Percentiles rank a stretch among this genome's conserved stretches.
Conservation (phyloP, 1,284 basidiomycete species). For the Cutaneotrichosporon sp. region DNA sequence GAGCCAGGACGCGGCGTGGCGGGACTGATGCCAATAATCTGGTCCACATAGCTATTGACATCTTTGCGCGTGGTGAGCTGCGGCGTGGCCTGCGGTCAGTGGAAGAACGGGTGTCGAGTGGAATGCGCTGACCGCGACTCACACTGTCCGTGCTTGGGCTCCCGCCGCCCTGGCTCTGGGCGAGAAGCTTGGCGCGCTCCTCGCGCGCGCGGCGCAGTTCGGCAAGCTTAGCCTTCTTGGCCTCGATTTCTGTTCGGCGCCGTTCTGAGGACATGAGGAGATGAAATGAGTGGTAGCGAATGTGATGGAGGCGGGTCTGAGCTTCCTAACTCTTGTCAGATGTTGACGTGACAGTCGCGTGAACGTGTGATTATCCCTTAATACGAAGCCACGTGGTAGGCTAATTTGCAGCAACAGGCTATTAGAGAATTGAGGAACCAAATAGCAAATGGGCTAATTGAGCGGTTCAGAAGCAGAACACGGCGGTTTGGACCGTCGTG, state of each 20-base stretch:
- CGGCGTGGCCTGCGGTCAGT: constrained; percentile 14
- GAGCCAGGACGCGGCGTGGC: constrained; percentile 37
- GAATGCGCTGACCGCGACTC: too few species aligned
- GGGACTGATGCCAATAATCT: constrained; percentile 52
- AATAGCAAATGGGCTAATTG: too few species aligned
- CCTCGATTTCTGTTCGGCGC: constrained; percentile 78
- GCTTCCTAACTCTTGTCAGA: not conserved
- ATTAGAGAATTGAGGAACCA: too few species aligned
- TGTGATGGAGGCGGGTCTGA: not conserved
- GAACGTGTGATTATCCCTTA: too few species aligned
- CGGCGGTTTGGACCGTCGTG: too few species aligned
- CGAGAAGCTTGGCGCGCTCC: constrained; percentile 36
- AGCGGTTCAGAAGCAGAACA: too few species aligned
- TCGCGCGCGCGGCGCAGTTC: constrained; percentile 53
- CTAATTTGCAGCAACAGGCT: too few species aligned
- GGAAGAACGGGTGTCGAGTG: too few species aligned
- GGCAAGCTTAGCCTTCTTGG: constrained; percentile 80
- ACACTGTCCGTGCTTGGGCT: too few species aligned
- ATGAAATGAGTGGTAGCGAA: not conserved
- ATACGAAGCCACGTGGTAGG: too few species aligned
- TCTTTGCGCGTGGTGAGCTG: constrained; percentile 50
- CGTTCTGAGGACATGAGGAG: constrained; percentile 42
- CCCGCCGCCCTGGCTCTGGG: constrained; percentile 19
- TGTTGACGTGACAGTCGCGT: not conserved
- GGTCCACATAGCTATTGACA: constrained; percentile 64